Evolutionary conservation across 768 basidiomycete species (phyloP), one percentile per base, ranked within the genome.

Genomic region (Psilocybe cubensis): DNA sequence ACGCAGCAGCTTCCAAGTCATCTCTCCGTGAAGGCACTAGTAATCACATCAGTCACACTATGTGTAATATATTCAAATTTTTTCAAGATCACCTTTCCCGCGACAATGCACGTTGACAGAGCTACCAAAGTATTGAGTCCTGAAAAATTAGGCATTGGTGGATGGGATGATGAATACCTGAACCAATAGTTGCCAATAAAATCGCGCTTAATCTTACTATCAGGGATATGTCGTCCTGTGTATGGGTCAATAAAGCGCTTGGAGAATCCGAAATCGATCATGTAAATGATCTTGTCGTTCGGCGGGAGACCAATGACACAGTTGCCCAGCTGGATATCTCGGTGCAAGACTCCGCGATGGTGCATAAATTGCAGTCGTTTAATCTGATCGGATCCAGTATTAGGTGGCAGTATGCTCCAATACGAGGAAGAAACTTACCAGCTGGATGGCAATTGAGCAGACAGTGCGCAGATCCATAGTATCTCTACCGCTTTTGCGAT

Each of bases 151-250:
- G 20, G 25, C 5, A 41, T 29, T 23, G n/a, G 6, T 18, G 17
- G 28, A 27, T n/a, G n/a, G n/a, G 4, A 25, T n/a, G 41, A 23
- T 29, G 61, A 73, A 56, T 52, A 87, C 74, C 83, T 86, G 67
- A 92, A 92, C 88, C 89, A 92, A 67, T 91, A 92, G 67, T 92
- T 92, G 23, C 90, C 90, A 51, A 92, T 84, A 61, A 92, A 92
- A 64, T 90, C 86, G 40, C 88, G 83, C 66, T 85, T 86, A 27
- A 72, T 72, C 51, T 79, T 84, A 63, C 84, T 86, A 55, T 91
- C 86, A 17, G 84, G 83, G 56, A 92, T 89, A 64, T 92, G 90
- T n/a, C 81, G 79, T 41, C 72, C 78, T 3, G 87, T 89, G 44
- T 68, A 60, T 20, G 81, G 79, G 70, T 92, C 88, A 60, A 91